Evolutionary conservation across 1,139 yeast genomes (phyloP), one percentile per base, ranked within the genome.

Genomic region (Hansenula lynferdii): DNA sequence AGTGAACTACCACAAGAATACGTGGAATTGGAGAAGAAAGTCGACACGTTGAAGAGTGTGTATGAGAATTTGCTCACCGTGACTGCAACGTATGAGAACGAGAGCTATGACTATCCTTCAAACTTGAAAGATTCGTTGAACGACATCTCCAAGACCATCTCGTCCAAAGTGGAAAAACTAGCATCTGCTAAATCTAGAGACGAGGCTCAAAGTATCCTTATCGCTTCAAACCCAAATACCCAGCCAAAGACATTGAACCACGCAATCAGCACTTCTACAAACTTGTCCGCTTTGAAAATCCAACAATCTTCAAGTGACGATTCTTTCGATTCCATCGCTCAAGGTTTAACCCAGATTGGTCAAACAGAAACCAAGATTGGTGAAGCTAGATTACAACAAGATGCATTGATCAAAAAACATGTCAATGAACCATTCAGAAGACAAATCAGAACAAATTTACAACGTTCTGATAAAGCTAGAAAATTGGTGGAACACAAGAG

Each of bases 1-100:
- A 82, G 92, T 38, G 92, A 85, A 60, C 70, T 87, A 50, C 96
- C 96, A 30, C 77, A 80, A 37, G 96, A 87, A 58, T 86, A 85
- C 59, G 59, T 75, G 25, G 92, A 84, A 44, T 70, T 86, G 48
- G 95, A 90, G 47, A 69, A 69, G 45, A 79, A 79, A 55, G 80
- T 89, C 43, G 94, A 86, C 58, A 79, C 84, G 40, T 72, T 86
- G 57, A 86, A 82, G 59, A 63, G 70, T 28, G 77, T 86, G 40
- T 86, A 85, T 67, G 75, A 75, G 58, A 81, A 83, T 56, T 74
- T 86, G 40, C 71, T 86, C 49, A 74, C 82, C 42, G 83, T 86
- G 41, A 82, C 95, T 42, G 64, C 73, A 27, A 74, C 74, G 42
- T 86, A 84, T 60, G 92, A 82, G 54, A 75, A 69, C 49, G 95